Conservation (phyloP, 306 rosid genomes). For the Rosa persica region DNA sequence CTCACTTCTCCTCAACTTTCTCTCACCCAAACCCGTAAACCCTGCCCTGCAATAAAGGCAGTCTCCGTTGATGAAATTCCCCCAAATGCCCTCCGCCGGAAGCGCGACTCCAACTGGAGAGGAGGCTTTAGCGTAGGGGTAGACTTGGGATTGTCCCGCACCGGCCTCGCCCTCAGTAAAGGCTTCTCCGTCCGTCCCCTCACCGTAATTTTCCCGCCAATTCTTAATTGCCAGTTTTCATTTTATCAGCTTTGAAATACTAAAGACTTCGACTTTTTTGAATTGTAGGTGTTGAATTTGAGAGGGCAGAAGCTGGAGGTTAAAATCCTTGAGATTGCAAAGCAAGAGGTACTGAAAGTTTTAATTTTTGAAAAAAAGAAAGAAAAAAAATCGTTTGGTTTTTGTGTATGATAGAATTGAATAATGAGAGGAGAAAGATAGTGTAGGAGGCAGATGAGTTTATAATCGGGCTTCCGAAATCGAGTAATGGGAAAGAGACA, state of each 20-base stretch:
- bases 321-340: conserved; percentile 66
- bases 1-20: conserved; percentile 6
- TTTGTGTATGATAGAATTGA: background rate
- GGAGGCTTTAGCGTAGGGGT: conserved; percentile 91
- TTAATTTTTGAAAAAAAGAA: background rate
- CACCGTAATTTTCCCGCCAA: conserved; percentile 38
- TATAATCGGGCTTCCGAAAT: conserved; percentile 83
- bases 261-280: background rate
- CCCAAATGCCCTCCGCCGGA: conserved; percentile 74
- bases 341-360: conserved; percentile 44
- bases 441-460: conserved; percentile 89
- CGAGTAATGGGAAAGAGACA: conserved; percentile 76
- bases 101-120: conserved; percentile 64
- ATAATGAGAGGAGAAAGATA: conserved; percentile 16
- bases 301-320: conserved; percentile 85
- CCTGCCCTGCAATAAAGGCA: conserved; percentile 12
- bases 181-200: conserved; percentile 80
- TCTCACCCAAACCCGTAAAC: conserved; percentile 13
- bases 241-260: background rate
- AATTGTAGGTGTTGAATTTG: conserved; percentile 69
- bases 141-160: conserved; percentile 80
- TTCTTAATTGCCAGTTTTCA: background rate
- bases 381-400: background rate
- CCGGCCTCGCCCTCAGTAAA: conserved; percentile 87
- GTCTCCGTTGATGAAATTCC: conserved; percentile 49